Evolutionary conservation across 1,284 basidiomycete species (phyloP).

Genomic region (Leccinum ponderosum): DNA sequence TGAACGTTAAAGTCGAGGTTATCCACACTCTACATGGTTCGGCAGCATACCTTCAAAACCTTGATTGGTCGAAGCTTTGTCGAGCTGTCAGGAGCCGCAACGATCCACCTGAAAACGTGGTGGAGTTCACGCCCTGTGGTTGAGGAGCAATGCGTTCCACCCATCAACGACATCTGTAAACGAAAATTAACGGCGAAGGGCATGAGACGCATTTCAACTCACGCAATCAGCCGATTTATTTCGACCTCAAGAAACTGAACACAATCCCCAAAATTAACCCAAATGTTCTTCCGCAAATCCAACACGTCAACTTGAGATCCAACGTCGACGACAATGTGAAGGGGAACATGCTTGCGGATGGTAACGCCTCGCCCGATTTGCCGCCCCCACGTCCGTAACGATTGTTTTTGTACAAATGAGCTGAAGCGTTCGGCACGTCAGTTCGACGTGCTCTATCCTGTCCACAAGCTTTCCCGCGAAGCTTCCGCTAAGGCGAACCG

Average conservation of each 20-base stretch:
- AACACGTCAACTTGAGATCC: background rate
- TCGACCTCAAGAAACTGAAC: no score
- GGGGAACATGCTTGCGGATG: conserved; percentile 54
- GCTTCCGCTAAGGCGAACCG: conserved; percentile 95
- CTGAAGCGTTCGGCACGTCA: conserved; percentile 32
- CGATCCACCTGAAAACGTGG: conserved; percentile 82
- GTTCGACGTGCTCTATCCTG: conserved; percentile 44
- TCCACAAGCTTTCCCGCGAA: conserved; percentile 54
- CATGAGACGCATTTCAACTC: conserved; percentile 3
- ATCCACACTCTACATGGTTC: background rate
- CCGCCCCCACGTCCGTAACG: conserved; percentile 33
- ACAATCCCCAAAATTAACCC: no score
- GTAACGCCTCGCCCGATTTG: conserved; percentile 48
- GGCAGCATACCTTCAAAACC: conserved; percentile 52
- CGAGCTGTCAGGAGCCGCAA: conserved; percentile 77
- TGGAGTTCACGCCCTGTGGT: conserved; percentile 68
- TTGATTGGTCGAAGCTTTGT: conserved; percentile 74
- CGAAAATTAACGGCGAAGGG: background rate
- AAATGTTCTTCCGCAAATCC: no score
- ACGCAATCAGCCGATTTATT: no score
- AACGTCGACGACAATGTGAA: background rate
- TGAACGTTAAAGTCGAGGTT: no score
- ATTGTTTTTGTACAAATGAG: conserved; percentile 38
- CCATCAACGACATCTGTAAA: conserved; percentile 52
- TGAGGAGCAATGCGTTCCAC: conserved; percentile 77